These are phyloP conservation scores for Earliella scabrosa DNA, from an alignment of 1,284 basidiomycete genomes.

Conservation along the genomic window DNA sequence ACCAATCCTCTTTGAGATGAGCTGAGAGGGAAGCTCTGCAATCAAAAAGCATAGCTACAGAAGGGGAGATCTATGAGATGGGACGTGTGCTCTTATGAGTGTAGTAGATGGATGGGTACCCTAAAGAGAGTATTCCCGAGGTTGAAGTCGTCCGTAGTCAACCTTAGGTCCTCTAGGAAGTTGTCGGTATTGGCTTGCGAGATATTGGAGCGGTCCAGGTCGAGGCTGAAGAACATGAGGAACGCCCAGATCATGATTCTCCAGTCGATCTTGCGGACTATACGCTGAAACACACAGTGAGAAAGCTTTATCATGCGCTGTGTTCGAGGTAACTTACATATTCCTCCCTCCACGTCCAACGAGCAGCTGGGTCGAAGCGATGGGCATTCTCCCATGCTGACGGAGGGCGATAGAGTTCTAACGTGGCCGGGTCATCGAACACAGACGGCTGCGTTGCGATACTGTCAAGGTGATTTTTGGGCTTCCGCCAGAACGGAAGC, in stretches of 20 bases:
- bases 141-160: conserved; percentile 71
- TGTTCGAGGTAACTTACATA: conserved; percentile 39
- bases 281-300: conserved; percentile 35
- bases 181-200: conserved; percentile 69
- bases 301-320: background rate
- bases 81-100: background rate
- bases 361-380: conserved; percentile 65
- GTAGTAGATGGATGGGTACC: conserved; percentile 13
- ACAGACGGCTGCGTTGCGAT: conserved; percentile 42
- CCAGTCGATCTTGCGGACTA: conserved; percentile 65
- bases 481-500: conserved; percentile 29
- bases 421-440: conserved; percentile 50
- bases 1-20: conserved; percentile 72
- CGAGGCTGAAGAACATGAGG: conserved; percentile 61
- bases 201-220: conserved; percentile 63
- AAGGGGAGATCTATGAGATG: background rate
- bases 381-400: conserved; percentile 65
- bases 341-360: conserved; percentile 77
- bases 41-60: conserved; percentile 55
- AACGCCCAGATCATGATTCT: conserved; percentile 68
- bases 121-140: conserved; percentile 55
- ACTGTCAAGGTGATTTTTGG: conserved; percentile 33
- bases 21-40: conserved; percentile 71
- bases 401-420: conserved; percentile 60
- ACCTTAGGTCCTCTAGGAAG: conserved; percentile 61